These are phyloP conservation scores for Colletotrichum musicola DNA, from an alignment of 2,329 filamentous ascomycete genomes.

Conservation along the genomic window DNA sequence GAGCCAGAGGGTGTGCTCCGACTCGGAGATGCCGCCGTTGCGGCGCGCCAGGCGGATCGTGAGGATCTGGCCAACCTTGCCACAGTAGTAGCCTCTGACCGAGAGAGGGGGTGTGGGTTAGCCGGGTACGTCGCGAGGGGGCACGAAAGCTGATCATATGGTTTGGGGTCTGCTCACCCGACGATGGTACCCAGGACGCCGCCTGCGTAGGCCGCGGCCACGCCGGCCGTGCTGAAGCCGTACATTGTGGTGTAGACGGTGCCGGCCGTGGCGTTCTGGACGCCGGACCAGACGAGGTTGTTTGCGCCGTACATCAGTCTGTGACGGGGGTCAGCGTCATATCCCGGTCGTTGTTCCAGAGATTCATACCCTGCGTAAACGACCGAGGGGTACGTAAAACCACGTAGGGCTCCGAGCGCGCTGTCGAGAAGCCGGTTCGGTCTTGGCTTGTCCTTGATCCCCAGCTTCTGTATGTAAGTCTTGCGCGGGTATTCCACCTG, in stretches of 20 bases:
- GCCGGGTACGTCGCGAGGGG: too few relatives aligned
- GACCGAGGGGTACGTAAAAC: slow-evolving; percentile 46
- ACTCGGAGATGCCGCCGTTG: slow-evolving; percentile 56
- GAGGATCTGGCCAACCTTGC: slow-evolving; percentile 53
- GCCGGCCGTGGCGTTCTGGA: slow-evolving; percentile 48
- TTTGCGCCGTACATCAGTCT: slow-evolving; percentile 49
- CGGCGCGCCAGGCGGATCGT: slow-evolving; percentile 53
- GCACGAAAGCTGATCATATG: too few relatives aligned
- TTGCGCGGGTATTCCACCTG: slow-evolving; percentile 50
- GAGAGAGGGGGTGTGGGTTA: not conserved
- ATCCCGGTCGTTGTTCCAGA: too few relatives aligned
- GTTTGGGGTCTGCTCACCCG: slow-evolving; percentile 40
- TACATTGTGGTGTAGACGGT: slow-evolving; percentile 48
- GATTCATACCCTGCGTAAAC: slow-evolving; percentile 51
- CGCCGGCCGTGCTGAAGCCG: slow-evolving; percentile 43
- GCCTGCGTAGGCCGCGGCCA: slow-evolving; percentile 44
- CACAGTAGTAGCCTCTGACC: slow-evolving; percentile 45
- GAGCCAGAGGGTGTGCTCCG: slow-evolving; percentile 56
- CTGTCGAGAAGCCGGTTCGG: slow-evolving; percentile 54
- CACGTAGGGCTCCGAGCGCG: slow-evolving; percentile 47
- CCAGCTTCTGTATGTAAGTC: slow-evolving; percentile 50
- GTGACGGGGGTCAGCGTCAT: slow-evolving; percentile 20
- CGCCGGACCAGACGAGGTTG: slow-evolving; percentile 48
- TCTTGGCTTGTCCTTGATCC: slow-evolving; percentile 49
- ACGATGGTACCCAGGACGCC: slow-evolving; percentile 57